phyloP scores from a whole-genome alignment of 2,329 filamentous ascomycete genomes.

The Trichophyton verrucosum region DNA sequence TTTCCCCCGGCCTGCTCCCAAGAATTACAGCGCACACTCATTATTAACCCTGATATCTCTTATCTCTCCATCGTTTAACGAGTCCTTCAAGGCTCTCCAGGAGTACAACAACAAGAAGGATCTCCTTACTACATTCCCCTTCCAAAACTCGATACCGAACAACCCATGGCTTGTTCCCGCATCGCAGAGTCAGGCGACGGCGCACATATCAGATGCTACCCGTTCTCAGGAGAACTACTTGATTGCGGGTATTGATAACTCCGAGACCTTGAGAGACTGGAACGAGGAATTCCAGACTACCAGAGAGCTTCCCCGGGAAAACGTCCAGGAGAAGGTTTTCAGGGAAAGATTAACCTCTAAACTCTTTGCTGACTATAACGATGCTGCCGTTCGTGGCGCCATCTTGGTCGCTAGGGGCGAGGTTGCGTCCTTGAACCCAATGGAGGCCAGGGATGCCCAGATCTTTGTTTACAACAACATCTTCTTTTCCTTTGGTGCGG shows the following conservation, averaged over 20 bases:
- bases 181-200: constrained; percentile 46
- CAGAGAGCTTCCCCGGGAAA: constrained; percentile 83
- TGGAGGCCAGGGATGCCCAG: constrained; percentile 81
- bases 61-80: constrained; percentile 71
- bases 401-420: constrained; percentile 87
- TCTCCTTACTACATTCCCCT: constrained; percentile 82
- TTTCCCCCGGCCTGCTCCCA: constrained; percentile 63
- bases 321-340: constrained; percentile 90
- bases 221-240: constrained; percentile 88
- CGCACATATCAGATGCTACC: constrained; percentile 71
- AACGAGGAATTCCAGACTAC: constrained; percentile 99
- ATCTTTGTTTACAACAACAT: constrained; percentile 99
- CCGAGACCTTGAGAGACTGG: constrained; percentile 91
- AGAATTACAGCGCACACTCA: constrained; percentile 70
- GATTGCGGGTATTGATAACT: constrained; percentile 80
- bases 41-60: constrained; percentile 65
- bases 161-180: constrained; percentile 82
- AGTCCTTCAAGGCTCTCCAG: constrained; percentile 64
- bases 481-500: constrained; percentile 96
- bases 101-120: constrained; percentile 77
- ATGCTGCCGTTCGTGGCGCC: constrained; percentile 82
- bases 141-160: constrained; percentile 85
- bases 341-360: constrained; percentile 87
- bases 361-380: constrained; percentile 94
- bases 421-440: constrained; percentile 86